Conservation (phyloP, 163 green algal genomes). For the Chlamydomonas reinhardtii region DNA sequence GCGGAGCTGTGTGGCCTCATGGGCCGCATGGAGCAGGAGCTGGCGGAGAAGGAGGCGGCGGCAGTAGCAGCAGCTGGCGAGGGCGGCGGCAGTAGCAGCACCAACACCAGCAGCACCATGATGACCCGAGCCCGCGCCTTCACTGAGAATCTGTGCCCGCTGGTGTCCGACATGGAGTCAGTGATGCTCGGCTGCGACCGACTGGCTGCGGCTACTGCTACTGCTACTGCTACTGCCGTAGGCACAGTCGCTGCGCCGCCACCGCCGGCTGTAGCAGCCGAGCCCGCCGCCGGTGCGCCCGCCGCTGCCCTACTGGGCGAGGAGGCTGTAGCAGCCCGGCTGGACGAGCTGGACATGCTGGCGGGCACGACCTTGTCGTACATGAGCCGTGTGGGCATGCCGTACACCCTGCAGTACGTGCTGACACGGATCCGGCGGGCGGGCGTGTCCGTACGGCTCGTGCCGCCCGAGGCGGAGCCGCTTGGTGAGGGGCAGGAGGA, state of each 20-base stretch:
- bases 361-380: conserved; percentile 2
- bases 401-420: conserved; percentile 12
- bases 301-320: neutral
- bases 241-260: neutral
- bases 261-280: no score
- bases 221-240: no score
- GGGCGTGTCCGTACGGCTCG: neutral
- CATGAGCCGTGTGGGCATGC: neutral
- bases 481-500: no score
- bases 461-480: no score
- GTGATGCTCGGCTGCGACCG: conserved; percentile 24
- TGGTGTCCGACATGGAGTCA: conserved; percentile 4
- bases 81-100: neutral
- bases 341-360: neutral
- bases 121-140: conserved; percentile 6
- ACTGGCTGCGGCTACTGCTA: neutral
- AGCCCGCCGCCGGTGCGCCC: no score
- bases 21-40: conserved; percentile 13
- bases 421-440: neutral
- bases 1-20: conserved; percentile 7
- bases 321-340: neutral
- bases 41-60: neutral
- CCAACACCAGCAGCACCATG: neutral
- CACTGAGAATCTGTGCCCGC: conserved; percentile 2
- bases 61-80: neutral